phyloP scores from a whole-genome alignment of 2,329 filamentous ascomycete genomes.

The Tricladium varicosporioides region DNA sequence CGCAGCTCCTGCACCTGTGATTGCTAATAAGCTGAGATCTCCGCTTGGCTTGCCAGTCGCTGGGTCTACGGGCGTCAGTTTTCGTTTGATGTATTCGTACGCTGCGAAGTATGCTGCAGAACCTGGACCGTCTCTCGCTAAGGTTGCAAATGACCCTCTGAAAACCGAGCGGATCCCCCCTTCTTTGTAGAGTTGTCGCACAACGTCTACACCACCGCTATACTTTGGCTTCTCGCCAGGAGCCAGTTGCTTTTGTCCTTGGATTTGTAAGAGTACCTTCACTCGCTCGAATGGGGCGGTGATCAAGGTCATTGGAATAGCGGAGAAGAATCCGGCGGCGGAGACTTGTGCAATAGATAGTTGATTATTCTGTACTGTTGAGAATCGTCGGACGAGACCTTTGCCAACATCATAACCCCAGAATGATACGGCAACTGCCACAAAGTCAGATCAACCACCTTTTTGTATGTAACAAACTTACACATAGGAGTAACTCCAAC shows the following conservation, averaged over 20 bases:
- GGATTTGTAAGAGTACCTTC: constrained; percentile 97
- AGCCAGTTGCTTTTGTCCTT: constrained; percentile 81
- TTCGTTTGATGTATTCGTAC: constrained; percentile 93
- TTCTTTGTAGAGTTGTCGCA: constrained; percentile 87
- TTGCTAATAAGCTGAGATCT: constrained; percentile 75
- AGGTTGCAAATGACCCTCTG: constrained; percentile 83
- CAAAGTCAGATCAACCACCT: constrained; percentile 5
- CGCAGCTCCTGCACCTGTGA: constrained; percentile 82
- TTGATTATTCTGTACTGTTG: constrained; percentile 64
- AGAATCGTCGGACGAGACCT: constrained; percentile 70
- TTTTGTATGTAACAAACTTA: constrained; percentile 51
- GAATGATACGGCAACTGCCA: constrained; percentile 64
- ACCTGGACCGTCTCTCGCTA: constrained; percentile 90
- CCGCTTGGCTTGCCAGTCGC: constrained; percentile 69
- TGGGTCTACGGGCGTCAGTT: constrained; percentile 78
- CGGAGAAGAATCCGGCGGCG: constrained; percentile 93
- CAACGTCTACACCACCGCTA: constrained; percentile 82
- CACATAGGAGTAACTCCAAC: constrained; percentile 99
- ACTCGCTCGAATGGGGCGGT: constrained; percentile 99
- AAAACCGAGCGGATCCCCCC: constrained; percentile 91
- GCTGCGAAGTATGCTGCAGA: constrained; percentile 95
- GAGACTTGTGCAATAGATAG: constrained; percentile 86
- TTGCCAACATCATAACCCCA: constrained; percentile 97
- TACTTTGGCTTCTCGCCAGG: constrained; percentile 94
- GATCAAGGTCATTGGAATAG: constrained; percentile 95